Percentiles rank a stretch among this genome's conserved stretches.
Conservation (phyloP, 176 grass and related monocot genomes). For the Oryza longistaminata region DNA sequence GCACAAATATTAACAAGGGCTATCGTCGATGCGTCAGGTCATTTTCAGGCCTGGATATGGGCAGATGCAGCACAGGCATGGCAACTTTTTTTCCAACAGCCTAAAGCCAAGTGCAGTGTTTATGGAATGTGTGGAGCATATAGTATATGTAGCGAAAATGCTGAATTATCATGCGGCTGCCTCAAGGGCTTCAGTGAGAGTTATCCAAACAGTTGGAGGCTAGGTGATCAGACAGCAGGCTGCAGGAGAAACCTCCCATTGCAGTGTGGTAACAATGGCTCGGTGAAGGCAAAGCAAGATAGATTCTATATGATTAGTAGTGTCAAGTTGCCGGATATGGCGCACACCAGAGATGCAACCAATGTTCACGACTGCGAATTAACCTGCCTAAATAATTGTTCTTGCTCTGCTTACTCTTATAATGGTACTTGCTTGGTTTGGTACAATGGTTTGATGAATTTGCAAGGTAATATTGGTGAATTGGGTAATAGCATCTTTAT, state of each 20-base stretch:
- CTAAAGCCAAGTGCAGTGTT: constrained; percentile 30
- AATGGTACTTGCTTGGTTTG: constrained; percentile 39
- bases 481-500: constrained; percentile 32
- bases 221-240: constrained; percentile 23
- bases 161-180: constrained; percentile 30
- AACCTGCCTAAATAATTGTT: constrained; percentile 38
- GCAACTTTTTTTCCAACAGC: background rate
- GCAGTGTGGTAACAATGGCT: constrained; percentile 16
- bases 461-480: constrained; percentile 31
- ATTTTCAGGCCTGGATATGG: background rate
- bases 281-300: background rate
- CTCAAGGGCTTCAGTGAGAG: constrained; percentile 31
- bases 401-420: constrained; percentile 45
- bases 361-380: constrained; percentile 11
- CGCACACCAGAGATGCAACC: background rate
- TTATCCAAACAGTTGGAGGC: constrained; percentile 29
- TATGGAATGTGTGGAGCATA: constrained; percentile 34
- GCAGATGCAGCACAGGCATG: constrained; percentile 5
- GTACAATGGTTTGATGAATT: constrained; percentile 36
- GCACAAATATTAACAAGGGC: background rate
- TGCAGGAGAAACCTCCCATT: constrained; percentile 34
- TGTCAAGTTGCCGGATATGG: constrained; percentile 29
- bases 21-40: constrained; percentile 4
- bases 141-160: constrained; percentile 35
- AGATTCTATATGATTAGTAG: constrained; percentile 11